These are phyloP conservation scores for Fistulinella prunicolor DNA, from an alignment of 768 basidiomycete species.

Conservation along the genomic window DNA sequence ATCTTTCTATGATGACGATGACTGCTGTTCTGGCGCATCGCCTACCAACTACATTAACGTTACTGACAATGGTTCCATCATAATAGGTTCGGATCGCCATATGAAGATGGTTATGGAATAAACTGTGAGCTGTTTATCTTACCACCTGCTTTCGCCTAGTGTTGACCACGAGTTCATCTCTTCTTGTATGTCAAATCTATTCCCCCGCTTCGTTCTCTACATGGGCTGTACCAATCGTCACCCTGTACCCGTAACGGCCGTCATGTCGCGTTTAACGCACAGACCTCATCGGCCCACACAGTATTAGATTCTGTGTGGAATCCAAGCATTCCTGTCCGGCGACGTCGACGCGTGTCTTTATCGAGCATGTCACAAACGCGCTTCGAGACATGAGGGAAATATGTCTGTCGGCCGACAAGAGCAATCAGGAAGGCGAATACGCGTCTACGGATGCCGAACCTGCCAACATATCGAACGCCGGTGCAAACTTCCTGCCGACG, in stretches of 20 bases:
- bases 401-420: conserved; percentile 31
- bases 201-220: no score
- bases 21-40: no score
- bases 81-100: conserved; percentile 71
- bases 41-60: no score
- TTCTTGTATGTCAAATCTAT: no score
- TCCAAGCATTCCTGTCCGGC: conserved; percentile 68
- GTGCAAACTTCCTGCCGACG: neutral
- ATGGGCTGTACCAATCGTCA: no score
- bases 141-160: neutral
- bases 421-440: conserved; percentile 5
- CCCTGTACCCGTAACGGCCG: no score
- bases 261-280: no score
- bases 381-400: conserved; percentile 67
- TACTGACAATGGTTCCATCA: conserved; percentile 7
- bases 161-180: neutral
- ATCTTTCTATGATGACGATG: neutral
- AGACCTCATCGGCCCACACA: conserved; percentile 79
- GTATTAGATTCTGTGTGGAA: conserved; percentile 92
- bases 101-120: conserved; percentile 88
- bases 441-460: no score
- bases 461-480: neutral
- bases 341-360: conserved; percentile 73
- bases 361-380: conserved; percentile 55
- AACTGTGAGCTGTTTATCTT: conserved; percentile 60